Conservation (phyloP, 2,329 filamentous ascomycete species). For the Aurifilum marmelostoma region DNA sequence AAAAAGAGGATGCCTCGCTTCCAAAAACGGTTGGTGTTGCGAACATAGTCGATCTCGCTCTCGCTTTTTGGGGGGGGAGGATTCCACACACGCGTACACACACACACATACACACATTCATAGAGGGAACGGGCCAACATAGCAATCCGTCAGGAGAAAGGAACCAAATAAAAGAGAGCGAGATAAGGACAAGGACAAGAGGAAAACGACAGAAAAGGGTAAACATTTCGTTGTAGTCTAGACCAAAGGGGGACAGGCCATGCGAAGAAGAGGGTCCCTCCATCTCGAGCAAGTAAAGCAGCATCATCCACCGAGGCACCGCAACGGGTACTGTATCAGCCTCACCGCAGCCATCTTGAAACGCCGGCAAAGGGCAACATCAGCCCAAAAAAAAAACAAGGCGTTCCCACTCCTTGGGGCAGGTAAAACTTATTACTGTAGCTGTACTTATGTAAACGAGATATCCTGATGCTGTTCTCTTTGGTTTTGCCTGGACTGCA, state of each 20-base stretch:
- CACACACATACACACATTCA: neutral
- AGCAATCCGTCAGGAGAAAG: neutral
- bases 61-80: neutral
- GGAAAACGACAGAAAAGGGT: neutral
- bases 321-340: neutral
- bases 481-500: neutral
- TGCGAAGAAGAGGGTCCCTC: neutral
- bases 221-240: neutral
- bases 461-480: neutral
- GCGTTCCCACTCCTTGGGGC: neutral
- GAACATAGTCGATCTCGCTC: neutral
- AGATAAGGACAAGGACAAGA: neutral
- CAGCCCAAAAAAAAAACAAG: no score
- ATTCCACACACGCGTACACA: no score
- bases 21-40: neutral
- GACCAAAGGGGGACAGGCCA: neutral
- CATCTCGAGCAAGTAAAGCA: neutral
- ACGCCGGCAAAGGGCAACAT: neutral
- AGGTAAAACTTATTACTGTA: no score
- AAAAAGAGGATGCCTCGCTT: neutral
- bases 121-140: neutral
- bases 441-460: neutral
- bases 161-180: no score
- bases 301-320: neutral
- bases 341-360: neutral